phyloP scores from a whole-genome alignment of 495 filamentous ascomycete species.

The Elasticomyces elasticus region DNA sequence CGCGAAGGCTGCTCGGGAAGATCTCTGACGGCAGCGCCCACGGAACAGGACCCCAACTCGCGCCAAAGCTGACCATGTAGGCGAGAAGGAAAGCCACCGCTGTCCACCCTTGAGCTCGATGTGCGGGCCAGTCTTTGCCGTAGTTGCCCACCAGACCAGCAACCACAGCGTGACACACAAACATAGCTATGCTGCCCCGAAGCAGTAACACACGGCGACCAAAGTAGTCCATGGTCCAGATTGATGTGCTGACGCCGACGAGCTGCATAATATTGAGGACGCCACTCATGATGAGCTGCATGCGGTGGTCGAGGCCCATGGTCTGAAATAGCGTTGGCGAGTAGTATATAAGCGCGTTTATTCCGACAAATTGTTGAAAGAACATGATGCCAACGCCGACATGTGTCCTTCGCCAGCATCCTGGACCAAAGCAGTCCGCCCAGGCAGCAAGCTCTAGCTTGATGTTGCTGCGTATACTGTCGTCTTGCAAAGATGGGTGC shows the following conservation, averaged over 20 bases:
- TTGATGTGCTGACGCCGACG: conserved; percentile 19
- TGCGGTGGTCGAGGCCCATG: conserved; percentile 45
- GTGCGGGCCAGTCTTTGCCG: conserved; percentile 21
- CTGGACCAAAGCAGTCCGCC: conserved; percentile 31
- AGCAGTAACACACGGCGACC: conserved; percentile 27
- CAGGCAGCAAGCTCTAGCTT: conserved; percentile 23
- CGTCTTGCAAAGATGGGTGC: conserved; percentile 25
- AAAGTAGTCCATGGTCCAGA: conserved; percentile 29
- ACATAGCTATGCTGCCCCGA: conserved; percentile 23
- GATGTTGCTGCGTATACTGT: conserved; percentile 2
- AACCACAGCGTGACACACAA: conserved; percentile 27
- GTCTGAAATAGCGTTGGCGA: conserved; percentile 47
- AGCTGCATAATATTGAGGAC: conserved; percentile 47
- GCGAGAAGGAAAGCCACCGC: conserved; percentile 21
- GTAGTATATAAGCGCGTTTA: conserved; percentile 39
- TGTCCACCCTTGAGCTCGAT: conserved; percentile 26
- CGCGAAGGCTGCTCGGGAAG: conserved; percentile 30
- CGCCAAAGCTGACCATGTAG: conserved; percentile 20
- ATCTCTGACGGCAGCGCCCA: conserved; percentile 24
- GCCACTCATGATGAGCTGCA: conserved; percentile 51
- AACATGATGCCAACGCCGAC: conserved; percentile 47
- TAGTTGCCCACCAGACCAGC: conserved; percentile 28
- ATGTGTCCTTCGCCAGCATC: conserved; percentile 47
- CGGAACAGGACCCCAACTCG: conserved; percentile 24
- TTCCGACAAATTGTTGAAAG: conserved; percentile 36